These are phyloP conservation scores for Alternaria ventricosa DNA, from an alignment of 2,329 filamentous ascomycete genomes.

Conservation along the genomic window DNA sequence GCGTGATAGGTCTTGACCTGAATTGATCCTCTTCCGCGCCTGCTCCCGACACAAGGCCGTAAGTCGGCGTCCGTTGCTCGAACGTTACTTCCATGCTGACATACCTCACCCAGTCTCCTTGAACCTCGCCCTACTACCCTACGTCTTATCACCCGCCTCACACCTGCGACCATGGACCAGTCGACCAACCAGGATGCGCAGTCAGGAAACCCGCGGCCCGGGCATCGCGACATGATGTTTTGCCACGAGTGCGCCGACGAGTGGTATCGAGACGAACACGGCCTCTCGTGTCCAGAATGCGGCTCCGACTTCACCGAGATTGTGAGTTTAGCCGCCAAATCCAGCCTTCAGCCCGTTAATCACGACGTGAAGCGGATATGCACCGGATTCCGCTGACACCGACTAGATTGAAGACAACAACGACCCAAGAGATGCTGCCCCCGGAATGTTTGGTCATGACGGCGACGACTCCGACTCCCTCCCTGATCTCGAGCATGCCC, in stretches of 20 bases:
- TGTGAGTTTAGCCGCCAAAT: slow-evolving; percentile 60
- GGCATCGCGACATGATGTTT: slow-evolving; percentile 72
- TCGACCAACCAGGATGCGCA: slow-evolving; percentile 23
- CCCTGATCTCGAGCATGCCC: slow-evolving; percentile 34
- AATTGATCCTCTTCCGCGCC: slow-evolving; percentile 16
- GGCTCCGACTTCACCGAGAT: slow-evolving; percentile 82
- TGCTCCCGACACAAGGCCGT: slow-evolving; percentile 25
- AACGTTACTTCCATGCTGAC: slow-evolving; percentile 6
- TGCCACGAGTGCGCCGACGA: slow-evolving; percentile 83
- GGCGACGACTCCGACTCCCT: slow-evolving; percentile 38
- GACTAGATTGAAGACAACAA: slow-evolving; percentile 59
- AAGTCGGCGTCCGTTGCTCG: slow-evolving; percentile 4
- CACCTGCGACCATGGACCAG: slow-evolving; percentile 31
- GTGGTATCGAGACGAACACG: slow-evolving; percentile 77
- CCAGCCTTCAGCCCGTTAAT: slow-evolving; percentile 9
- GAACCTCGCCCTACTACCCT: slow-evolving; percentile 1
- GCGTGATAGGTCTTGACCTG: slow-evolving; percentile 32
- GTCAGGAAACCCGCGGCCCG: slow-evolving; percentile 26
- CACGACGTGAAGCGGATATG: slow-evolving; percentile 3
- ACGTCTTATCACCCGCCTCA: slow-evolving; percentile 1
- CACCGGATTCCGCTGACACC: slow-evolving; percentile 26
- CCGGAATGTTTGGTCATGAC: slow-evolving; percentile 30
- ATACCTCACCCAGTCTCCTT: not conserved
- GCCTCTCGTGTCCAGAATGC: slow-evolving; percentile 78
- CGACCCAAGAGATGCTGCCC: slow-evolving; percentile 64